These are phyloP conservation scores for Boletus rex-veris DNA, from an alignment of 768 basidiomycete species.

Conservation along the genomic window DNA sequence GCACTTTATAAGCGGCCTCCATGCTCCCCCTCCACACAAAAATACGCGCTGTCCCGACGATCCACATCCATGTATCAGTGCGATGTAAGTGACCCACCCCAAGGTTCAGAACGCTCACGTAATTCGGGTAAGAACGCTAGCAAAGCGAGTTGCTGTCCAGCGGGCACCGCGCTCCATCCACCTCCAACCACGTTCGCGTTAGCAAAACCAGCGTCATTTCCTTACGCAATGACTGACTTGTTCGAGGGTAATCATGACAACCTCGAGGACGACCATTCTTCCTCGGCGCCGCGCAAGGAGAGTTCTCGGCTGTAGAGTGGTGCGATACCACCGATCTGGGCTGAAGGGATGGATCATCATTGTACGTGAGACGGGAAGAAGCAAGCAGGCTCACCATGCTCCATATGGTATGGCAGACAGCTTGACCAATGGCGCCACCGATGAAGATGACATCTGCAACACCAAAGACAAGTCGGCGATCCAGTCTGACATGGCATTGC, in stretches of 20 bases:
- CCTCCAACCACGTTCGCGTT: constrained; percentile 65
- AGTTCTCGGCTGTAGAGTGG: constrained; percentile 84
- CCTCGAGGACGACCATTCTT: constrained; percentile 74
- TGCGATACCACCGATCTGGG: constrained; percentile 65
- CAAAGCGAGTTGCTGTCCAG: constrained; percentile 56
- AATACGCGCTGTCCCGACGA: constrained; percentile 47
- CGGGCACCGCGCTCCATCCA: constrained; percentile 76
- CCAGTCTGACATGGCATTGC: constrained; percentile 63
- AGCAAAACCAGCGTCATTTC: constrained; percentile 64
- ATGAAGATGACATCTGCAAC: constrained; percentile 74
- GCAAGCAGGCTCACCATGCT: constrained; percentile 49
- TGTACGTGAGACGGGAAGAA: not conserved
- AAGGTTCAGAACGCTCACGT: constrained; percentile 43
- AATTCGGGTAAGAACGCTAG: constrained; percentile 74
- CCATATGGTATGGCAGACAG: constrained; percentile 65
- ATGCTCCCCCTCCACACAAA: constrained; percentile 52
- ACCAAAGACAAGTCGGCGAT: constrained; percentile 57
- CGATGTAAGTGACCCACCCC: not conserved
- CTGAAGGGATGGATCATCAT: not conserved
- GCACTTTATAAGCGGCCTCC: constrained; percentile 48
- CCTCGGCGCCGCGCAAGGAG: constrained; percentile 68
- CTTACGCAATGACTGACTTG: constrained; percentile 80
- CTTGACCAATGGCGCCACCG: constrained; percentile 67
- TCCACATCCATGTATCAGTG: not conserved
- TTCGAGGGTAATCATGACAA: constrained; percentile 76